Percentiles rank a stretch among this genome's conserved stretches.
Conservation (phyloP, 2,329 filamentous ascomycete species). For the Aureobasidium sp. region DNA sequence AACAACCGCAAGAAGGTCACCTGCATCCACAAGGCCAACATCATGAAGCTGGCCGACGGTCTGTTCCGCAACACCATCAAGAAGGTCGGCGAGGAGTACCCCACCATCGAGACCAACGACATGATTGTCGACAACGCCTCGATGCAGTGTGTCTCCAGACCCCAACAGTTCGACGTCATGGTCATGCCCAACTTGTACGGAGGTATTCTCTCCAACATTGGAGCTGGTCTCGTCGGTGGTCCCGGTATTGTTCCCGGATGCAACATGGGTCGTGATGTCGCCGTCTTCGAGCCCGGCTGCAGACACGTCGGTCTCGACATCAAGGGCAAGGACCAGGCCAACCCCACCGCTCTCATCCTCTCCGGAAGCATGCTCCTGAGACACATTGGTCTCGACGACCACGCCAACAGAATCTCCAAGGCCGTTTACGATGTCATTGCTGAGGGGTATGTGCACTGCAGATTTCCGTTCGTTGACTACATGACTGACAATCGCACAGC, state of each 20-base stretch:
- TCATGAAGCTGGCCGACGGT: conserved; percentile 99
- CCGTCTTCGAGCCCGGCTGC: conserved; percentile 98
- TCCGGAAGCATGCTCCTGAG: conserved; percentile 95
- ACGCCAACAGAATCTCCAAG: conserved; percentile 96
- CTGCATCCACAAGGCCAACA: conserved; percentile 99
- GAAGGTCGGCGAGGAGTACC: conserved; percentile 87
- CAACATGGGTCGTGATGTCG: conserved; percentile 98
- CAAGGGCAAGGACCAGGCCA: conserved; percentile 99
- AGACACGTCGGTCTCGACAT: conserved; percentile 99
- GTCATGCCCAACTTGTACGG: conserved; percentile 99
- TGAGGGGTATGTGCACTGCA: conserved; percentile 62
- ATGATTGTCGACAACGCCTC: conserved; percentile 99
- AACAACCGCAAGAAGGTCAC: conserved; percentile 99
- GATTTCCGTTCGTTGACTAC: neutral
- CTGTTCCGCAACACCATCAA: conserved; percentile 98
- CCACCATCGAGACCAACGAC: conserved; percentile 91
- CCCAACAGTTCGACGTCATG: conserved; percentile 99
- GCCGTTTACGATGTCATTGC: conserved; percentile 75
- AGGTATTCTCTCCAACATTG: conserved; percentile 98
- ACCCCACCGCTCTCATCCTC: conserved; percentile 91
- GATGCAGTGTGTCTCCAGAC: conserved; percentile 95
- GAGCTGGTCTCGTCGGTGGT: conserved; percentile 91
- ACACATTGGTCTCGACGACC: conserved; percentile 93
- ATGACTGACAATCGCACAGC: conserved; percentile 44
- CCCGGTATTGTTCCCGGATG: conserved; percentile 95